Evolutionary conservation across 139 green algal genomes (phyloP).

Genomic region (Ettlia oleoabundans): DNA sequence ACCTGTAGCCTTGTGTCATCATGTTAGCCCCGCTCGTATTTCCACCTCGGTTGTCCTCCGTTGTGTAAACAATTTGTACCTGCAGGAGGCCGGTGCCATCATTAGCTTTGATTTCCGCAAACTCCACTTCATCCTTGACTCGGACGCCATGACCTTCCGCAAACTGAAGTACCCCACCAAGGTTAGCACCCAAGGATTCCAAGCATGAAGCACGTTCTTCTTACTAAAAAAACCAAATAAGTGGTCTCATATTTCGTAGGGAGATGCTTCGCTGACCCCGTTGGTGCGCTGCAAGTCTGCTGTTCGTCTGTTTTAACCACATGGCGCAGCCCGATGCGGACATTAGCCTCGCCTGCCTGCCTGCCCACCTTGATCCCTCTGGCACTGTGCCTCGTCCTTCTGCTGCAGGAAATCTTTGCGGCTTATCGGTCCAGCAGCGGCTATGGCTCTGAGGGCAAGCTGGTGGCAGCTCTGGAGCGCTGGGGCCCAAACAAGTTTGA

Average conservation of each 20-base stretch:
- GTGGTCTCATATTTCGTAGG: too few relatives aligned
- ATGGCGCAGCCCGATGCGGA: too few relatives aligned
- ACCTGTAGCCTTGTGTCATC: too few relatives aligned
- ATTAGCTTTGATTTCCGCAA: constrained; percentile 83
- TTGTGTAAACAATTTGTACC: too few relatives aligned
- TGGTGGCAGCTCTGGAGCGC: constrained; percentile 56
- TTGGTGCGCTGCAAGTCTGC: too few relatives aligned
- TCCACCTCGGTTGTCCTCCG: too few relatives aligned
- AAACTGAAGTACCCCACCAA: constrained; percentile 75
- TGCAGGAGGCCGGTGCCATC: constrained; percentile 50
- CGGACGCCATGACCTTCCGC: constrained; percentile 56
- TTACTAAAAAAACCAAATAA: too few relatives aligned
- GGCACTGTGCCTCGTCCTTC: neutral
- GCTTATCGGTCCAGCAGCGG: constrained; percentile 55
- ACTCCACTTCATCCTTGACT: constrained; percentile 77
- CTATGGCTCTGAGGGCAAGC: constrained; percentile 49
- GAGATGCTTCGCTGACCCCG: too few relatives aligned
- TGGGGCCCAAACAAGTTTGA: constrained; percentile 80
- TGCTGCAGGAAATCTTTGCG: constrained; percentile 66
- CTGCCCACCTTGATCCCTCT: neutral
- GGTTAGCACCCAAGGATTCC: constrained; percentile 38
- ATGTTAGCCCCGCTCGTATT: too few relatives aligned
- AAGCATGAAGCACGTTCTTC: too few relatives aligned
- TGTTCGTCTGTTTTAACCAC: too few relatives aligned
- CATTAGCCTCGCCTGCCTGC: too few relatives aligned